Percentiles rank a stretch among this genome's conserved stretches.
Evolutionary conservation across 306 rosid genomes (phyloP).

Genomic region (Purshia tridentata): DNA sequence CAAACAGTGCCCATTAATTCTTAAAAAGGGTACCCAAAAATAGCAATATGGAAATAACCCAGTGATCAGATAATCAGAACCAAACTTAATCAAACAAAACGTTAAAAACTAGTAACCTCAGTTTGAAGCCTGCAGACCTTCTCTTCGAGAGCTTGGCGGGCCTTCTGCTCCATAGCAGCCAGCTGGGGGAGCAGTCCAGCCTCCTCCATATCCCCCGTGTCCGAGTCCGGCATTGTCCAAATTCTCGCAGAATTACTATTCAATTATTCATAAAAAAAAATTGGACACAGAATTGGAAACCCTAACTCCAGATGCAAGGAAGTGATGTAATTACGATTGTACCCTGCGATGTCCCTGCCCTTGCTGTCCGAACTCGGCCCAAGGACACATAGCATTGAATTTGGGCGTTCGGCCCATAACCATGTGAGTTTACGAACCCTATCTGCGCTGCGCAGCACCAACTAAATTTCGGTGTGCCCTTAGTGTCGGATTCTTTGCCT

Average conservation of each 20-base stretch:
- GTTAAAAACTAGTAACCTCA: conserved; percentile 42
- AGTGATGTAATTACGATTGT: too few relatives aligned
- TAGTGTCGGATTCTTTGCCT: background rate
- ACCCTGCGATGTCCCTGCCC: too few relatives aligned
- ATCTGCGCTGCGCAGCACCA: background rate
- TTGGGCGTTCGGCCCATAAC: too few relatives aligned
- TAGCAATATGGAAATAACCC: background rate
- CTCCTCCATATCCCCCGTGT: conserved; percentile 50
- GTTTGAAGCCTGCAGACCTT: conserved; percentile 59
- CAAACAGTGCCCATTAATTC: too few relatives aligned
- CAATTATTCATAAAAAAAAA: too few relatives aligned
- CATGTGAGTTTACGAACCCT: background rate
- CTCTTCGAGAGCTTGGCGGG: conserved; percentile 63
- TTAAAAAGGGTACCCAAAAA: background rate
- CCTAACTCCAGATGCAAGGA: too few relatives aligned
- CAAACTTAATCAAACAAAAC: background rate
- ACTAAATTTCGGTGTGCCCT: background rate
- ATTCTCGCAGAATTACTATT: too few relatives aligned
- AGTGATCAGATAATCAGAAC: background rate
- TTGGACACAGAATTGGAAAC: too few relatives aligned
- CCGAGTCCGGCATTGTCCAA: conserved; percentile 28
- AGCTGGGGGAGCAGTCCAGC: conserved; percentile 62
- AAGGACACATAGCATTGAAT: background rate
- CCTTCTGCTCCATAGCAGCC: conserved; percentile 66
- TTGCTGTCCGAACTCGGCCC: too few relatives aligned